Evolutionary conservation across 495 filamentous ascomycete species (phyloP), one percentile per base, ranked within the genome.

Genomic region (Penicillium herquei): DNA sequence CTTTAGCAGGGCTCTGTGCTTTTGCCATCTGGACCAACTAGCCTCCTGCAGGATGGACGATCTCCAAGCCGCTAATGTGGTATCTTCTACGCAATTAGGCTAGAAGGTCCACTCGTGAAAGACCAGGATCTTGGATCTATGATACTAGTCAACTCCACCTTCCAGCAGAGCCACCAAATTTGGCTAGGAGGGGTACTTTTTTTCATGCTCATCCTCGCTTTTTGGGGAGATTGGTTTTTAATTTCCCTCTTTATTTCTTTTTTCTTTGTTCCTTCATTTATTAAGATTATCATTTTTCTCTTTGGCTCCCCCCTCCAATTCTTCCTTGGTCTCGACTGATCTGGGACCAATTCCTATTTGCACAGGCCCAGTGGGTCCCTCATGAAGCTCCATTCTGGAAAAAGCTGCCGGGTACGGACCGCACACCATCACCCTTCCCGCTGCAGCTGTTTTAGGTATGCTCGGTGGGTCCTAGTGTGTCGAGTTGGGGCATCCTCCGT

Each of bases 41-140:
- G 45, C 33, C 60, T 59, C 34, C 64, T 67, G 64, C 61, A 55
- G 55, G 39, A 60, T 60, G 52, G 66, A 56, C 64, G 66, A 69
- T 69, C 64, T 55, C 39, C 37, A 31, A 60, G 56, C 63, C 58
- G 61, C 64, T 59, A 57, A 64, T 56, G 57, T 55, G 44, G 31
- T 56, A 45, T 42, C 32, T 49, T 63, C 55, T 17, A 61, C 52
- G 42, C 52, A 49, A 57, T 58, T 52, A 55, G 48, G 45, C 40
- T 35, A 41, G 55, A 13, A 14, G 46, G 16, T 46, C 61, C 56
- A 50, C 49, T 49, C 26, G 42, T 52, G 35, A 53, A 35, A 26
- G 34, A 17, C 51, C 47, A 35, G 57, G 60, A 58, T 64, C 55
- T 35, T 39, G 49, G 49, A 57, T 49, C 39, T 30, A 39, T 55